These are phyloP conservation scores for Yamadazyma sp. DNA, from an alignment of 1,139 yeast species.

Conservation along the genomic window DNA sequence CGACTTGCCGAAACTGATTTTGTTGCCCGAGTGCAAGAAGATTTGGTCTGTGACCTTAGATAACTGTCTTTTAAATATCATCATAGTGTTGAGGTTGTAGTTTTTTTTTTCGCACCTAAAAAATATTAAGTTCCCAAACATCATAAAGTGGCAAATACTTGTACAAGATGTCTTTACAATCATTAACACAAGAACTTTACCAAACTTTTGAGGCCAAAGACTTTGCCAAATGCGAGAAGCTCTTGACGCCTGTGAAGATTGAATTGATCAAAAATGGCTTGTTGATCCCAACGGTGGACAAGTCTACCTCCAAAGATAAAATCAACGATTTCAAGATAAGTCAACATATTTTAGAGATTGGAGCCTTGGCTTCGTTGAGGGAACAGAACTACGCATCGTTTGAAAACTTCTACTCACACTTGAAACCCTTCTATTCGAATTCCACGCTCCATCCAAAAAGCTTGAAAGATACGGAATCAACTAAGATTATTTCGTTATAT, in stretches of 20 bases:
- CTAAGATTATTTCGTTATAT: constrained; percentile 76
- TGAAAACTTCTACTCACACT: constrained; percentile 71
- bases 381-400: constrained; percentile 62
- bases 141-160: constrained; percentile 11
- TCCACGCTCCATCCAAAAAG: constrained; percentile 51
- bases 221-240: constrained; percentile 57
- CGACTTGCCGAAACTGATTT: constrained; percentile 12
- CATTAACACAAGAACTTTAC: constrained; percentile 66
- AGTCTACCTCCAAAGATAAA: constrained; percentile 39
- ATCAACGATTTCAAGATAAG: constrained; percentile 74
- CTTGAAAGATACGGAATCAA: constrained; percentile 54
- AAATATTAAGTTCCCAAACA: too few species aligned
- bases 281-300: constrained; percentile 62
- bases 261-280: constrained; percentile 77
- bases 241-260: constrained; percentile 72
- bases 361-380: constrained; percentile 75
- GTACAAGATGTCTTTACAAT: constrained; percentile 41
- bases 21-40: constrained; percentile 14
- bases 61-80: constrained; percentile 3
- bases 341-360: constrained; percentile 81
- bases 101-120: background rate
- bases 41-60: constrained; percentile 15
- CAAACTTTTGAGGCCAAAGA: constrained; percentile 60
- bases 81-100: background rate
- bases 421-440: constrained; percentile 70